These are phyloP conservation scores for Sutorius eximius DNA, from an alignment of 1,284 basidiomycete genomes.

Conservation along the genomic window DNA sequence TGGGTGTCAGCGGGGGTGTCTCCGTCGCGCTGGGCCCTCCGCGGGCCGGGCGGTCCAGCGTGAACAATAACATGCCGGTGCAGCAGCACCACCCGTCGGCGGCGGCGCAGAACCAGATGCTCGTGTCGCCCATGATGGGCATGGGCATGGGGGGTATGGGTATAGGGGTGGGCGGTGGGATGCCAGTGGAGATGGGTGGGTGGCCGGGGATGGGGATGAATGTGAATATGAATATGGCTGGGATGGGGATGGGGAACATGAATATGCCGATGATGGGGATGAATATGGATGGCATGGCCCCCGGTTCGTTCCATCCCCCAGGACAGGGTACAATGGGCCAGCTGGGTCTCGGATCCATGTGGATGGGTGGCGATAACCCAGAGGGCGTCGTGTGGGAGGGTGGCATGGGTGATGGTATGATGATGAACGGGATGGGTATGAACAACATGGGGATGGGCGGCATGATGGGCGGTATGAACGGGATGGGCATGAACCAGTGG, in stretches of 20 bases:
- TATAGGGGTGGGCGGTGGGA: slow-evolving; percentile 24
- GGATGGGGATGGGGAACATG: slow-evolving; percentile 35
- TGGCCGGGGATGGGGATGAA: slow-evolving; percentile 32
- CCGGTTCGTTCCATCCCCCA: slow-evolving; percentile 20
- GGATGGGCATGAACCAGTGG: slow-evolving; percentile 42
- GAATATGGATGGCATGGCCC: slow-evolving; percentile 43
- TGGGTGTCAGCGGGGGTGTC: slow-evolving; percentile 28
- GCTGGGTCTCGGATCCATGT: slow-evolving; percentile 24
- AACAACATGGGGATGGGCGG: slow-evolving; percentile 39
- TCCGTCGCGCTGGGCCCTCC: slow-evolving; percentile 21
- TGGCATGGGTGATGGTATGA: slow-evolving; percentile 30
- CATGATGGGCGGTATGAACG: slow-evolving; percentile 32
- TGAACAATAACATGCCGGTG: too few relatives aligned
- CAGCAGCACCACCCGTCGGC: background rate
- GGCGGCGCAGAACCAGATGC: slow-evolving; percentile 42
- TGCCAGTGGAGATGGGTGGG: slow-evolving; percentile 35
- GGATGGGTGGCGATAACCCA: slow-evolving; percentile 29
- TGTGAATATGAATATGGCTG: slow-evolving; percentile 34
- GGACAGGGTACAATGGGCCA: slow-evolving; percentile 22
- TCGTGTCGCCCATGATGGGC: slow-evolving; percentile 50
- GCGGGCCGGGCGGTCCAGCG: slow-evolving; percentile 21
- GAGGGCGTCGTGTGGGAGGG: slow-evolving; percentile 32
- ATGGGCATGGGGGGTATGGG: slow-evolving; percentile 33
- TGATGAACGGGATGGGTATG: slow-evolving; percentile 35
- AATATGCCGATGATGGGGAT: slow-evolving; percentile 40